Evolutionary conservation across 2,329 filamentous ascomycete genomes (phyloP).

Genomic region (Mycosphaerelloides madeirae): DNA sequence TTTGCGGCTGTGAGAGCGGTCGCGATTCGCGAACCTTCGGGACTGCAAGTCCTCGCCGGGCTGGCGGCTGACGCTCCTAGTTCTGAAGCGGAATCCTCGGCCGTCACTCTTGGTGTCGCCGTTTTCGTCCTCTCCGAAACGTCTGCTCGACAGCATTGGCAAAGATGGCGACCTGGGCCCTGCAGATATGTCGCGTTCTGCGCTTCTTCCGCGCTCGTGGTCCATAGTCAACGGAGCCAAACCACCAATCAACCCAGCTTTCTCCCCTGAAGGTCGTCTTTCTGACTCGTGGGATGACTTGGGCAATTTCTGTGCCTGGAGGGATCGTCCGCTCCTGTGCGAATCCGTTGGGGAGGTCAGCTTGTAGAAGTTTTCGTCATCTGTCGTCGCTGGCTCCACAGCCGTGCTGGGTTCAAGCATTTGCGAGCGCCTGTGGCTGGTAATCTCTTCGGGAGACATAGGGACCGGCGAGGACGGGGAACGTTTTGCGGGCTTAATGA

Average conservation of each 20-base stretch:
- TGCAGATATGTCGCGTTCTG: constrained; percentile 56
- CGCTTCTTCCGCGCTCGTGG: constrained; percentile 56
- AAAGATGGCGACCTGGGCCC: constrained; percentile 66
- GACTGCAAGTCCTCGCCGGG: constrained; percentile 33
- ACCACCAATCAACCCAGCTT: neutral
- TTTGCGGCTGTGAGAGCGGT: constrained; percentile 21
- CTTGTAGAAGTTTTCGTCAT: constrained; percentile 48
- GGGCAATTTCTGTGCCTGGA: neutral
- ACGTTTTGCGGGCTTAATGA: constrained; percentile 71
- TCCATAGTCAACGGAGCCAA: constrained; percentile 1
- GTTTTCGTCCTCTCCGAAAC: constrained; percentile 50
- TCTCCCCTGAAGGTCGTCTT: neutral
- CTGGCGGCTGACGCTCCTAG: constrained; percentile 47
- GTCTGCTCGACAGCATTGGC: constrained; percentile 61
- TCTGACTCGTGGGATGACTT: neutral
- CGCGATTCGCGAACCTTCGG: constrained; percentile 27
- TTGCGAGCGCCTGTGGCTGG: constrained; percentile 42
- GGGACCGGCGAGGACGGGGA: constrained; percentile 89
- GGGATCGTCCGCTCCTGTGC: constrained; percentile 14
- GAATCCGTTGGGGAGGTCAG: constrained; percentile 33
- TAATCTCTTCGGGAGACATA: constrained; percentile 82
- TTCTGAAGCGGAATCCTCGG: constrained; percentile 44
- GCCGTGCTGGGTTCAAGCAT: constrained; percentile 17
- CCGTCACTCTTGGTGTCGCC: constrained; percentile 48
- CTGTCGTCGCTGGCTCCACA: constrained; percentile 43